Base-by-base conservation (phyloP, 2,329 filamentous ascomycete species). In the Taxawa tesnikishii region DNA sequence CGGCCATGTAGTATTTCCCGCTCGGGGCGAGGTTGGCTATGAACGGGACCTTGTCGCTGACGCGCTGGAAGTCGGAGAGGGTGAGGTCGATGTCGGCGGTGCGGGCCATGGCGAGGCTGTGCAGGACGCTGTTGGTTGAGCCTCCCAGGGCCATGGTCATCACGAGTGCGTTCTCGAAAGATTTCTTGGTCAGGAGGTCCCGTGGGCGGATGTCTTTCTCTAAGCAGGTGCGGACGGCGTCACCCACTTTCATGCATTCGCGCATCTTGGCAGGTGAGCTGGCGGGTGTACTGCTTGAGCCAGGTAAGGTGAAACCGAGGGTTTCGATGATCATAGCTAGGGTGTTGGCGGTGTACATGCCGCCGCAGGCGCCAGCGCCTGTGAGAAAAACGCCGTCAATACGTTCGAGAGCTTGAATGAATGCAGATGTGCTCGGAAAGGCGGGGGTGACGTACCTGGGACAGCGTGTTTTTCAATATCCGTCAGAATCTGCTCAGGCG, bases 301-400 rank as follows among this genome's bases (percentile, higher is more conserved):
- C 63, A 28, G 64, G 64, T 3, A 68, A 54, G 15, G 62, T 57
- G 55, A 68, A 58, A 35, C 64, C 64, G 55, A 68, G 65, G 28
- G 51, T 55, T 44, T 68, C 64, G 32, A 67, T 64, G 6, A 63
- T 59, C 5, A 60, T 64, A 25, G 63, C 63, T 54, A 68, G 62
- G 28, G 63, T 68, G 50, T 68, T 68, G 28, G 64, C 64, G 7
- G 64, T 68, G 51, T 67, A 68, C 63, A 90, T 92, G 47, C 83
- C 83, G 54, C 83, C 83, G 49, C 83, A 92, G 8, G 83, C 83
- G 45, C 83, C 83, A 45, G 75, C 68, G 21, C 83, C 83, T n/a
- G n/a, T n/a, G n/a, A n/a, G n/a, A n/a, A n/a, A n/a, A n/a, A n/a
- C n/a, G n/a, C n/a, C n/a, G n/a, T n/a, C n/a, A n/a, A n/a, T n/a